Base-by-base conservation (phyloP, 352 stramenopile species). In the Pythium myriotylum region DNA sequence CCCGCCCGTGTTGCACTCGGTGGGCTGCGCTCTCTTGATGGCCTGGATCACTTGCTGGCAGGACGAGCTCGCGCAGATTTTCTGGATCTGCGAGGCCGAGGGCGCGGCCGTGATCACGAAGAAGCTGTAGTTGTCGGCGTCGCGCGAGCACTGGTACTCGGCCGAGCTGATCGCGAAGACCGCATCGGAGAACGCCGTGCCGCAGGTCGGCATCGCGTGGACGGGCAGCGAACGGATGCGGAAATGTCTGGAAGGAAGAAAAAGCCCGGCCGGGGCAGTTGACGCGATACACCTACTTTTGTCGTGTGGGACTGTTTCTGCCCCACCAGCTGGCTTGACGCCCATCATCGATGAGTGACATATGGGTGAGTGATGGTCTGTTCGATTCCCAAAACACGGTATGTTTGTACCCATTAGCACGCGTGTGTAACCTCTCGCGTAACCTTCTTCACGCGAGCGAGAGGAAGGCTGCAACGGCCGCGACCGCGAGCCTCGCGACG, bases 1-100 rank as follows among this genome's bases (percentile, higher is more conserved):
- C 9, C 22, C 39, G 3, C 37, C 51, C 9, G 51, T 58, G 35
- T 58, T 58, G 51, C 51, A 58, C 22, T 58, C 51, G 14, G 35
- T 27, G 0, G 23, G 37, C 23, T 58, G 51, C 35, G 14, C 17
- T 7, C 5, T 23, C 4, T 42, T 43, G 24, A 58, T 26, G 14
- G 16, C 37, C 22, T 24, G 4, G 23, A 58, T 47, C 12, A 58
- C 37, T 17, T 14, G 20, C 51, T 58, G 35, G 24, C 51, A 58
- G 51, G 20, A 14, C 13, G 35, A 22, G 23, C 39, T 58, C 12
- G 35, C 9, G 35, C 51, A 58, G 7, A 49, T 49, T 16, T 49
- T 48, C 9, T 13, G 14, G 23, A 58, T 58, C 23, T 39, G 23
- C 22, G 47, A 33, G 22, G 35, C 16, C 16, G 35, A 39, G 13